Conservation (phyloP, 306 rosid genomes). For the Prunus persica region DNA sequence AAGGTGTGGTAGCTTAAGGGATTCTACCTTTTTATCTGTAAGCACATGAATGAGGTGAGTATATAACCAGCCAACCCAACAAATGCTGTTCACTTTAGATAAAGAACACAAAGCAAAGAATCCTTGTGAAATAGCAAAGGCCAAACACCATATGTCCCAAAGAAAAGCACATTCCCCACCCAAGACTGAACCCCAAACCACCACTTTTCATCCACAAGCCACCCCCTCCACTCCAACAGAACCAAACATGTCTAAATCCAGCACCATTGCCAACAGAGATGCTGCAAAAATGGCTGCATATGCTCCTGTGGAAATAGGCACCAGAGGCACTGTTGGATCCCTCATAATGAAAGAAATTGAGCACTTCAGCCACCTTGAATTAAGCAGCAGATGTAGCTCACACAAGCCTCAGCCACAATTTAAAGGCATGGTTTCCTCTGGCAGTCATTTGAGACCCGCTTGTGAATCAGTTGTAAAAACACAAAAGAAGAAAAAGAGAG, state of each 20-base stretch:
- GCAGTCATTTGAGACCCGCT: conserved; percentile 37
- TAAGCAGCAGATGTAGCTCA: conserved; percentile 28
- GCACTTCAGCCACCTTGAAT: conserved; percentile 45
- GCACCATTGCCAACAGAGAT: conserved; percentile 17
- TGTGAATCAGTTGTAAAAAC: conserved; percentile 33
- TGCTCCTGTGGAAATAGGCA: conserved; percentile 56
- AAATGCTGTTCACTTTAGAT: conserved; percentile 33
- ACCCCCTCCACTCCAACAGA: conserved; percentile 34
- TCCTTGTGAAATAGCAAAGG: conserved; percentile 31
- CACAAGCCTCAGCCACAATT: conserved; percentile 33
- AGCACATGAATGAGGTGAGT: conserved; percentile 53
- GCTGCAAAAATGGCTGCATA: conserved; percentile 36
- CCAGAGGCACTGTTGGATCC: conserved; percentile 65
- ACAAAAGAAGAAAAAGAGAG: conserved; percentile 54
- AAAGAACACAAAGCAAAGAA: conserved; percentile 37
- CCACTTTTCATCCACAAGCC: conserved; percentile 41
- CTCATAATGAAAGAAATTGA: conserved; percentile 68
- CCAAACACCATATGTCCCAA: conserved; percentile 36
- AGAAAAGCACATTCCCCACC: conserved; percentile 32
- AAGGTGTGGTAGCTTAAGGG: conserved; percentile 31
- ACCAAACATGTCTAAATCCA: conserved; percentile 39
- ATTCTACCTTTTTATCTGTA: conserved; percentile 38
- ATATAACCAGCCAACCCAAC: conserved; percentile 37
- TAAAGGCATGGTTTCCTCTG: conserved; percentile 35
- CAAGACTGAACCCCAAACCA: conserved; percentile 32